Evolutionary conservation across 2,329 filamentous ascomycete genomes (phyloP).

Genomic region (Neopestalotiopsis clavispora): DNA sequence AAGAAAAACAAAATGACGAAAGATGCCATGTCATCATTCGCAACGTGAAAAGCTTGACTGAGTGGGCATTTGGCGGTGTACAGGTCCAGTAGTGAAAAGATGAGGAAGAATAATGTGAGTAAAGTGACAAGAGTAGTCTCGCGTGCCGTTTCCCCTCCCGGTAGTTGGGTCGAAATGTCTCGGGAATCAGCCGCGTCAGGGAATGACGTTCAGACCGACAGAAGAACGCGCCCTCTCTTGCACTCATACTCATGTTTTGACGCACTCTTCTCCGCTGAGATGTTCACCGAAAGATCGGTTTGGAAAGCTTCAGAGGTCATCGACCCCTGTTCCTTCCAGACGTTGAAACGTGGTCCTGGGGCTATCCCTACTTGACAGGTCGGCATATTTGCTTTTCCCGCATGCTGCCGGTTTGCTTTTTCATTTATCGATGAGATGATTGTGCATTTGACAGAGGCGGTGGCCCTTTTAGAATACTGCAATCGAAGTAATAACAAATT

Average conservation of each 20-base stretch:
- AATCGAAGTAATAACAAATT: not conserved
- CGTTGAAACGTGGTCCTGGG: conserved; percentile 6
- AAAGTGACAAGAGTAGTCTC: not conserved
- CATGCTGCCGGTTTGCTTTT: conserved; percentile 2
- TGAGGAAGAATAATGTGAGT: not conserved
- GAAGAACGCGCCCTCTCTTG: not conserved
- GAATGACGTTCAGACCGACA: not conserved
- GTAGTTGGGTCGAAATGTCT: conserved; percentile 7
- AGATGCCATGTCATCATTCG: not conserved
- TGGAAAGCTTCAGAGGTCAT: not conserved
- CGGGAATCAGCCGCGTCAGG: not conserved
- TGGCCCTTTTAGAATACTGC: not conserved
- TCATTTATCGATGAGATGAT: not conserved
- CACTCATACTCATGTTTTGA: not conserved
- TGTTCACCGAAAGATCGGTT: not conserved
- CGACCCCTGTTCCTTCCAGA: not conserved
- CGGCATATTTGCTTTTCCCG: conserved; percentile 3
- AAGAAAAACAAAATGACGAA: not conserved
- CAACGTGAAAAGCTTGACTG: not conserved
- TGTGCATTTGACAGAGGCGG: not conserved
- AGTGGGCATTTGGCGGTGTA: not conserved
- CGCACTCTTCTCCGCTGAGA: not conserved
- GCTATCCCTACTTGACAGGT: conserved; percentile 3
- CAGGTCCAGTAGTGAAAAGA: not conserved
- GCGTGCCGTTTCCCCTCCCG: not conserved